These are phyloP conservation scores for Aspergillus pseudonomiae DNA, from an alignment of 2,329 filamentous ascomycete species.

Conservation along the genomic window DNA sequence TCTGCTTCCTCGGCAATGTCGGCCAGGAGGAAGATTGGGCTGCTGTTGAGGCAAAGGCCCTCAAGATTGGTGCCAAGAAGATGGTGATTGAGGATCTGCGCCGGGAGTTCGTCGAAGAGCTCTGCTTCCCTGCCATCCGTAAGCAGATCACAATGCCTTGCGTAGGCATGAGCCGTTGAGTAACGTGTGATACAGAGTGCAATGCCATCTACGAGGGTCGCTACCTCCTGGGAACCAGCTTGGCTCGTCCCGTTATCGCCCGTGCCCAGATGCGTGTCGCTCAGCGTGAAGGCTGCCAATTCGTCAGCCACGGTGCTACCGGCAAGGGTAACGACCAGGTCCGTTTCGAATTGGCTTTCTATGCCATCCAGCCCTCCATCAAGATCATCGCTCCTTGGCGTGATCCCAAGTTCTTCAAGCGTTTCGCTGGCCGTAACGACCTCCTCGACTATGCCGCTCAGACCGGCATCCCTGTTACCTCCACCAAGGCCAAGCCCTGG, in stretches of 20 bases:
- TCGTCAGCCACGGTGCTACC: constrained; percentile 50
- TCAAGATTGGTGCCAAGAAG: constrained; percentile 69
- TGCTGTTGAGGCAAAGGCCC: constrained; percentile 71
- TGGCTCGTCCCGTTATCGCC: constrained; percentile 53
- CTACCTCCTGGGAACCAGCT: constrained; percentile 58
- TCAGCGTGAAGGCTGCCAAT: constrained; percentile 48
- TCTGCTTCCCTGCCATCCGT: constrained; percentile 73
- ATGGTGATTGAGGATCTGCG: constrained; percentile 67
- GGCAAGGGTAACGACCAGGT: constrained; percentile 55
- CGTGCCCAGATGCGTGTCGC: constrained; percentile 46
- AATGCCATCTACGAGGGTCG: constrained; percentile 70
- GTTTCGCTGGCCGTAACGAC: constrained; percentile 53
- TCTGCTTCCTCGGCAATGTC: constrained; percentile 59
- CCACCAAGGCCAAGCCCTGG: constrained; percentile 52
- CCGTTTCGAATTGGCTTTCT: constrained; percentile 55
- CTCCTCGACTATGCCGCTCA: constrained; percentile 53
- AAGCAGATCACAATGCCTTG: constrained; percentile 13
- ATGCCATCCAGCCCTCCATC: constrained; percentile 52
- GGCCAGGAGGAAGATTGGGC: constrained; percentile 78
- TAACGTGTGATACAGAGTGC: constrained; percentile 35
- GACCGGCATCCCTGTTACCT: constrained; percentile 51
- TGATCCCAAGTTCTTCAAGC: constrained; percentile 52
- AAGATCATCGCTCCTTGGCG: constrained; percentile 55
- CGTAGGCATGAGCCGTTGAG: constrained; percentile 22
- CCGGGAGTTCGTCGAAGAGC: constrained; percentile 75